A percentile compares a stretch with the other conserved stretches of the same genome.
These are phyloP conservation scores for Candida ponderosae DNA, from an alignment of 805 yeast genomes.

Conservation along the genomic window DNA sequence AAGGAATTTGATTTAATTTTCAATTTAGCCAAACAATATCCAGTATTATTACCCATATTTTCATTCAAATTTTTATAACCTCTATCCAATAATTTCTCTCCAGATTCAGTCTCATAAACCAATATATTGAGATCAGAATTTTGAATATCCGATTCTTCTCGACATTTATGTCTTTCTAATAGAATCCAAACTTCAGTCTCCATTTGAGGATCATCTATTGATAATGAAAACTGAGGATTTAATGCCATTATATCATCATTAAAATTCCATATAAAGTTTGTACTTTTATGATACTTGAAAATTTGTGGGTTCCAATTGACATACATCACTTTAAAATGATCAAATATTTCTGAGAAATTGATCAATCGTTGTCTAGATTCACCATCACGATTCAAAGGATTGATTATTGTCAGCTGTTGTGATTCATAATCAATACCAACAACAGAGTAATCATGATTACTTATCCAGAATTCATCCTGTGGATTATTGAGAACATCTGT, in stretches of 20 bases:
- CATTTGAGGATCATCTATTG: constrained; percentile 1
- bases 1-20: constrained; percentile 17
- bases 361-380: constrained; percentile 18
- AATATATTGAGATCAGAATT: constrained; percentile 9
- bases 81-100: constrained; percentile 11
- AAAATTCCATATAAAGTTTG: constrained; percentile 24
- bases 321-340: constrained; percentile 44
- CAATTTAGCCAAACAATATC: constrained; percentile 29
- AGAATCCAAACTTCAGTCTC: constrained; percentile 36
- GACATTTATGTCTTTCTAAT: constrained; percentile 39
- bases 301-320: constrained; percentile 53
- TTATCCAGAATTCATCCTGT: constrained; percentile 32
- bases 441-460: constrained; percentile 69
- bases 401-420: constrained; percentile 11
- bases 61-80: constrained; percentile 4
- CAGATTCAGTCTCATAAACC: constrained; percentile 3
- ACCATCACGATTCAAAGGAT: constrained; percentile 4
- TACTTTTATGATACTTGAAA: constrained; percentile 14
- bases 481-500: constrained; percentile 40
- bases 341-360: constrained; percentile 22
- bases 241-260: constrained; percentile 6
- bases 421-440: constrained; percentile 45
- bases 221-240: constrained; percentile 36
- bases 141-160: constrained; percentile 13
- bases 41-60: constrained; percentile 26